Conservation (phyloP, 1,139 yeast genomes). For the Hyphopichia pseudoburtonii region DNA sequence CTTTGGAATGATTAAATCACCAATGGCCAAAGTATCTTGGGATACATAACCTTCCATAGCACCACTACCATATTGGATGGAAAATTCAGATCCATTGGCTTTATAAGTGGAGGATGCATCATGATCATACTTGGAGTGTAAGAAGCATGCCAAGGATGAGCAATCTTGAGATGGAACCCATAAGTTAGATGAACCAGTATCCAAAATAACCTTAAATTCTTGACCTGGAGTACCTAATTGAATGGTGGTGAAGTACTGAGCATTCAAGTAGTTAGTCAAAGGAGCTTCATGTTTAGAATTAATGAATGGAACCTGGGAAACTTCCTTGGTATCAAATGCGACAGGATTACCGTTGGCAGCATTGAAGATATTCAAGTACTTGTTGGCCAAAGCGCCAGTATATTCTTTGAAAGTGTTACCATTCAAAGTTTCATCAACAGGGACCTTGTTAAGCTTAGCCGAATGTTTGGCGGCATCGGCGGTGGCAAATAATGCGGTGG, state of each 20-base stretch:
- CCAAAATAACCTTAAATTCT: conserved; percentile 83
- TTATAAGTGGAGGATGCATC: conserved; percentile 74
- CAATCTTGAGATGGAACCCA: conserved; percentile 95
- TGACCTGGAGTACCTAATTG: conserved; percentile 92
- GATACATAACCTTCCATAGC: conserved; percentile 89
- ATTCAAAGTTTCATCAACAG: conserved; percentile 60
- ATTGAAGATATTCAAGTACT: conserved; percentile 62
- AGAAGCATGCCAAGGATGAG: conserved; percentile 89
- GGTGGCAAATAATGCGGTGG: conserved; percentile 48
- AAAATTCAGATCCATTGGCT: conserved; percentile 81
- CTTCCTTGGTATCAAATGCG: conserved; percentile 22
- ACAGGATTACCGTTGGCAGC: conserved; percentile 29
- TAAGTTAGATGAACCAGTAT: conserved; percentile 93
- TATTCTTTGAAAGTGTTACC: conserved; percentile 64
- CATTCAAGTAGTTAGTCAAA: conserved; percentile 86
- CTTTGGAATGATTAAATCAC: conserved; percentile 78
- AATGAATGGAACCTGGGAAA: conserved; percentile 47
- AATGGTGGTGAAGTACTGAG: conserved; percentile 92
- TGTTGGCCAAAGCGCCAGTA: conserved; percentile 67
- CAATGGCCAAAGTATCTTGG: conserved; percentile 75
- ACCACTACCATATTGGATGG: conserved; percentile 90
- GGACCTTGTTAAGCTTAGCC: conserved; percentile 63
- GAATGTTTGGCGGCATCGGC: conserved; percentile 62
- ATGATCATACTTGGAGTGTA: conserved; percentile 89
- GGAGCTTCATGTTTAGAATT: conserved; percentile 66